Base-by-base conservation (phyloP, 169 alveolate genomes). In the Ichthyophthirius multifiliis region DNA sequence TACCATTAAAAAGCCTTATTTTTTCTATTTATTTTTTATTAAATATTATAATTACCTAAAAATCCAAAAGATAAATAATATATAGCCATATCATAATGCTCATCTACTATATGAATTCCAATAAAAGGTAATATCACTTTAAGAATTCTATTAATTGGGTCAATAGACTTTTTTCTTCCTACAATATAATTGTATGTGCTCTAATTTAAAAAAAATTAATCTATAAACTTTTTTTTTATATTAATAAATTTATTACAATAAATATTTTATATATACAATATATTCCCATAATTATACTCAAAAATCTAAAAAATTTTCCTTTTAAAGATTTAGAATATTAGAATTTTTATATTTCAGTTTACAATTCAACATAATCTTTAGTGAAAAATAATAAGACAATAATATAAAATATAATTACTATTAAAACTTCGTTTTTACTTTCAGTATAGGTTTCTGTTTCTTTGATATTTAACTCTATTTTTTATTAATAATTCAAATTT, bases 141-240 rank as follows among this genome's bases (percentile, higher is more conserved):
- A 15, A 81, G 30, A 12, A 81, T 71, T 18, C 86, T 67, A 81
- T 74, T 81, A 5, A 81, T 81, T n/a, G 86, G 86, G 46, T 81
- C 86, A 6, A 81, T 81, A 27, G 82, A 67, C 43, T 81, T 81
- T 23, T 81, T 73, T 32, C 86, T 81, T 16, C 86, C 86, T 39
- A 74, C 76, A 0, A 73, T 46, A 7, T 55, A 43, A 55, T 81
- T 81, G 16, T 64, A 47, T 3, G 64, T 81, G 27, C 86, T 81
- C 86, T 71, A 20, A 39, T 46, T 47, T 35, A n/a, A n/a, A n/a
- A n/a, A n/a, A n/a, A n/a, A n/a, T n/a, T n/a, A n/a, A n/a, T n/a
- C n/a, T n/a, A n/a, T n/a, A n/a, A n/a, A n/a, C n/a, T n/a, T n/a
- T n/a, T n/a, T n/a, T n/a, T n/a, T n/a, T n/a, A n/a, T n/a, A n/a